Evolutionary conservation across 768 basidiomycete species (phyloP).

Genomic region (Tulasnella sp.): DNA sequence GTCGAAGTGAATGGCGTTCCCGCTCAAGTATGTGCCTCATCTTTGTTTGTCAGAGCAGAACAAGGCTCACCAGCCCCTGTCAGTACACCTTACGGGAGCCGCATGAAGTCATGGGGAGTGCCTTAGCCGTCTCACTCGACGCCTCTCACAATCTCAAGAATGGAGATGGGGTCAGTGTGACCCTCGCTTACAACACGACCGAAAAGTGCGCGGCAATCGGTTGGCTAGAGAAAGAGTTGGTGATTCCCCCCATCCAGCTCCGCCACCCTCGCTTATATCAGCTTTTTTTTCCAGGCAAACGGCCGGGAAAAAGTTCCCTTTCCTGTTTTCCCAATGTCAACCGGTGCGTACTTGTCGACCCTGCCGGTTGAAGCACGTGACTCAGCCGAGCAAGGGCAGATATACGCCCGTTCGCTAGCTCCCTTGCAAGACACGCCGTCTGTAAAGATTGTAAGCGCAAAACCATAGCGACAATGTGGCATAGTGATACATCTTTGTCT

Average conservation of each 20-base stretch:
- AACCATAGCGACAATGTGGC: background rate
- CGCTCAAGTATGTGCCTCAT: slow-evolving; percentile 38
- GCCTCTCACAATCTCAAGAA: slow-evolving; percentile 30
- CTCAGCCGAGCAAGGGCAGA: slow-evolving; percentile 29
- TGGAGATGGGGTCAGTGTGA: slow-evolving; percentile 41
- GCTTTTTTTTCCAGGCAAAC: slow-evolving; percentile 52
- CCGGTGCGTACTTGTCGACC: slow-evolving; percentile 34
- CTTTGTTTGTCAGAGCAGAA: background rate
- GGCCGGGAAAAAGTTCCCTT: slow-evolving; percentile 75
- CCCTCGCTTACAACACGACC: slow-evolving; percentile 65
- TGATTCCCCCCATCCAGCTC: slow-evolving; percentile 19
- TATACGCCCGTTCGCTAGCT: slow-evolving; percentile 70
- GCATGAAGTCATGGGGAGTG: slow-evolving; percentile 69
- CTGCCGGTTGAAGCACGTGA: background rate
- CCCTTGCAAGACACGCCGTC: slow-evolving; percentile 87
- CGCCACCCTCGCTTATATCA: background rate
- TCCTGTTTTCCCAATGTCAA: slow-evolving; percentile 88
- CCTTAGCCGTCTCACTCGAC: slow-evolving; percentile 54
- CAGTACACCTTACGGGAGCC: slow-evolving; percentile 50
- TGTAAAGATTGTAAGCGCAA: slow-evolving; percentile 67
- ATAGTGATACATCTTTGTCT: background rate
- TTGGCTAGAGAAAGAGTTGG: slow-evolving; percentile 75
- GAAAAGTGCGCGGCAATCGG: slow-evolving; percentile 68
- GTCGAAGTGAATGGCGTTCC: slow-evolving; percentile 47
- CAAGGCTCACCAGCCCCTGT: background rate